phyloP scores from a whole-genome alignment of 2,329 filamentous ascomycete species.

The Endothia cerciana region DNA sequence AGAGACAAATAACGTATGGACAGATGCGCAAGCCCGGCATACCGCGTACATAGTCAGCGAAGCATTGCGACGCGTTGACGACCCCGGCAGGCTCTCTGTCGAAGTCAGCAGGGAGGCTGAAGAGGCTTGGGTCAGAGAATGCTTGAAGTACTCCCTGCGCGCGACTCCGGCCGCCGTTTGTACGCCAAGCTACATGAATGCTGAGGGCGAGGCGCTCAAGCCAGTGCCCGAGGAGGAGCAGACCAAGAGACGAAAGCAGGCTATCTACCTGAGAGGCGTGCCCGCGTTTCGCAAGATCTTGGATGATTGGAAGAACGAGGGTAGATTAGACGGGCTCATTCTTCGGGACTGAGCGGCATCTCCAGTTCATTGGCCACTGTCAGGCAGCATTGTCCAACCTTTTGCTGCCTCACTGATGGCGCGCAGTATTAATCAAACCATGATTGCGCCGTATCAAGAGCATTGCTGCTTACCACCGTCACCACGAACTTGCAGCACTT shows the following conservation, averaged over 20 bases:
- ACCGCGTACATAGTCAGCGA: constrained; percentile 21
- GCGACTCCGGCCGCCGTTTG: constrained; percentile 19
- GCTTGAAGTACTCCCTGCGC: constrained; percentile 16
- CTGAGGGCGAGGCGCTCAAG: constrained; percentile 22
- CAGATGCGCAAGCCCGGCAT: constrained; percentile 42
- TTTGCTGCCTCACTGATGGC: no score
- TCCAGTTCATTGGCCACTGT: no score
- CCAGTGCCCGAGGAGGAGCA: constrained; percentile 8
- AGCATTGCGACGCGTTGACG: constrained; percentile 8
- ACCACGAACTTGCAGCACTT: no score
- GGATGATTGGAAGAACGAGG: constrained; percentile 3
- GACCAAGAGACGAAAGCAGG: background rate
- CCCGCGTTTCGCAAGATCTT: constrained; percentile 8
- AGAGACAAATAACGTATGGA: no score
- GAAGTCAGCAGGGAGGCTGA: constrained; percentile 28
- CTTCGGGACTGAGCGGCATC: constrained; percentile 1
- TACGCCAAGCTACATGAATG: constrained; percentile 29
- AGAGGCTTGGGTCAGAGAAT: constrained; percentile 19
- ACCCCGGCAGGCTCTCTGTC: constrained; percentile 5
- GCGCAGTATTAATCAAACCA: no score
- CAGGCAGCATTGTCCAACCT: no score
- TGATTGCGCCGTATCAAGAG: no score
- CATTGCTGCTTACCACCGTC: no score
- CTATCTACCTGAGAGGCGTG: constrained; percentile 5
- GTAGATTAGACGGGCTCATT: constrained; percentile 1